Percentiles rank a stretch among this genome's conserved stretches.
Conservation (phyloP, 1,284 basidiomycete species). For the Ceratorhiza oryzae-sativae region DNA sequence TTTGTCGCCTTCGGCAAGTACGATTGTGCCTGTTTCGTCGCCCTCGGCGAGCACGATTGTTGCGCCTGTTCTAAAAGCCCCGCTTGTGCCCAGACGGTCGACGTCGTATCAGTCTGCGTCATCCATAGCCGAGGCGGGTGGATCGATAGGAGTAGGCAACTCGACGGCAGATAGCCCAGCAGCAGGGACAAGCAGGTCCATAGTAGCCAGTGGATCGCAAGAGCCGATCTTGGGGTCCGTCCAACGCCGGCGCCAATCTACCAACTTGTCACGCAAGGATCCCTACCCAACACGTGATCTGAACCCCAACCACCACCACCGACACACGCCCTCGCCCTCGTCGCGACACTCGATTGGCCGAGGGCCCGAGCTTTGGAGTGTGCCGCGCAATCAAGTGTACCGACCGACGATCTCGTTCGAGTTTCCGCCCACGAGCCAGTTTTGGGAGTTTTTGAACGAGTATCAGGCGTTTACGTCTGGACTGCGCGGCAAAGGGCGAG, state of each 20-base stretch:
- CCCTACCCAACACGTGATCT: not conserved
- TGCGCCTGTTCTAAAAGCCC: not conserved
- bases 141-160: not conserved
- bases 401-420: constrained; percentile 30
- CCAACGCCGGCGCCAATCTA: not conserved
- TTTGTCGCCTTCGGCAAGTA: too few relatives aligned
- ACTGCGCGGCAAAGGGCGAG: not conserved
- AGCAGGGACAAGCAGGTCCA: too few relatives aligned
- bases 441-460: constrained; percentile 33
- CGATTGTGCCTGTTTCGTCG: not conserved
- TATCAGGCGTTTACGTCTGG: constrained; percentile 8
- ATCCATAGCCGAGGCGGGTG: not conserved
- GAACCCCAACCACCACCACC: not conserved
- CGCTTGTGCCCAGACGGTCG: not conserved
- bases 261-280: constrained; percentile 1
- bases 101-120: constrained; percentile 19
- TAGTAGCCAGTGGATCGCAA: too few relatives aligned
- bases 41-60: not conserved
- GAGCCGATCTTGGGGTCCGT: not conserved
- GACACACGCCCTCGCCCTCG: too few relatives aligned
- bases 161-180: too few relatives aligned
- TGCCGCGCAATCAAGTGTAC: not conserved
- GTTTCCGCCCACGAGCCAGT: constrained; percentile 30
- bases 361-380: constrained; percentile 5
- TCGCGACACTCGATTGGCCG: not conserved